These are phyloP conservation scores for Berkeleyomyces rouxiae DNA, from an alignment of 2,329 filamentous ascomycete genomes.

Conservation along the genomic window DNA sequence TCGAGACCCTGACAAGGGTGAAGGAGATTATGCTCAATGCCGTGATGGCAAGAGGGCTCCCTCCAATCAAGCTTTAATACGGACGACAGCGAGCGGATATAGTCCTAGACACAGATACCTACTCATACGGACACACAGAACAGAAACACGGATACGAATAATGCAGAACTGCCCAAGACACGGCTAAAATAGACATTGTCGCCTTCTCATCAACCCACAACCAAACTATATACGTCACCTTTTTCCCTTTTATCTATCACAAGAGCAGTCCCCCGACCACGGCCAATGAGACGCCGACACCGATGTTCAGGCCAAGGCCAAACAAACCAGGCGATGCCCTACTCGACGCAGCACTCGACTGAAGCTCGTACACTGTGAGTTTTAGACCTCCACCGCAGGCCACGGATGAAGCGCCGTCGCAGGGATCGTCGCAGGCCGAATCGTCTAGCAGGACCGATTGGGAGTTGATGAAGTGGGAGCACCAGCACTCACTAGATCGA, in stretches of 20 bases:
- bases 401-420: conserved; percentile 34
- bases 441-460: conserved; percentile 32
- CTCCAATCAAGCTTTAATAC: conserved; percentile 1
- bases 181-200: neutral
- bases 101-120: neutral
- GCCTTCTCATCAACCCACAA: neutral
- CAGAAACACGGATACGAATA: neutral
- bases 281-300: neutral
- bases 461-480: conserved; percentile 31
- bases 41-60: conserved; percentile 37
- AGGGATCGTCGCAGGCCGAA: conserved; percentile 32
- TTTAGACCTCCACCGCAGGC: conserved; percentile 38
- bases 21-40: conserved; percentile 38
- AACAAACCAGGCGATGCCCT: neutral
- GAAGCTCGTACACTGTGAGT: conserved; percentile 28
- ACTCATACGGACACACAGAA: neutral
- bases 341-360: neutral
- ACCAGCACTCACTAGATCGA: conserved; percentile 40
- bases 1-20: conserved; percentile 25
- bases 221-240: neutral
- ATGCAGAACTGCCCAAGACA: neutral
- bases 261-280: neutral
- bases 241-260: neutral
- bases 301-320: neutral
- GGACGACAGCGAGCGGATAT: neutral